Evolutionary conservation across 441 rosid genomes (phyloP), one percentile per base, ranked within the genome.

Genomic region (Monsonia emarginata): DNA sequence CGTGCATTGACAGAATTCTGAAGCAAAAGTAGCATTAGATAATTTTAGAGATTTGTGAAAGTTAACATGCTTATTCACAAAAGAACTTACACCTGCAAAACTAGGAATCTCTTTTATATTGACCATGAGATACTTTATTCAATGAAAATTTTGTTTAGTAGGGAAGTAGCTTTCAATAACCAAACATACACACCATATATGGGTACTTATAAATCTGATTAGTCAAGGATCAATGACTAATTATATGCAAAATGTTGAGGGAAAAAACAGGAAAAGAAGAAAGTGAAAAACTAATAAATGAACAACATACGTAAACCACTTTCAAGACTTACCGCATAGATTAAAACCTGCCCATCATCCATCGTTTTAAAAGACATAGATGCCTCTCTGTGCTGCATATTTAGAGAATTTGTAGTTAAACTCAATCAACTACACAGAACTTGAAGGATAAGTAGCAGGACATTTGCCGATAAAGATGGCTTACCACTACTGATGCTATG

Each of bases 1-100:
- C 95, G 85, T 5, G 97, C 86, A 83, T 95, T 95, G 65, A 91
- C 99, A 76, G 99, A 95, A 79, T 91, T 95, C 98, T 94, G 84
- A 65, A 70, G 66, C 71, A 82, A 31, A 79, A 79, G 11, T 70
- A 67, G 25, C 46, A 59, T 13, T 18, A 27, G 22, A 27, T 9
- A 10, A 58, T 27, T 24, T 25, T 25, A 25, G 31, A 31, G 30
- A 28, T 60, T 16, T 56, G 40, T 30, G 6, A 60, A 5, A 38
- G n/a, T 42, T 56, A 42, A 67, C 14, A 5, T 13, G 28, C 11
- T 66, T 38, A 2, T 59, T 59, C 63, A 1, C 24, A 59, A 44
- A 59, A 16, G 2, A 28, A 59, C 38, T 5, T 13, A 7, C 60
- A 9, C 27, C 5, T 59, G 38, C 63, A 28, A 14, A 22, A 30